Evolutionary conservation across 768 basidiomycete genomes (phyloP), one percentile per base, ranked within the genome.

Genomic region (Russula compacta): DNA sequence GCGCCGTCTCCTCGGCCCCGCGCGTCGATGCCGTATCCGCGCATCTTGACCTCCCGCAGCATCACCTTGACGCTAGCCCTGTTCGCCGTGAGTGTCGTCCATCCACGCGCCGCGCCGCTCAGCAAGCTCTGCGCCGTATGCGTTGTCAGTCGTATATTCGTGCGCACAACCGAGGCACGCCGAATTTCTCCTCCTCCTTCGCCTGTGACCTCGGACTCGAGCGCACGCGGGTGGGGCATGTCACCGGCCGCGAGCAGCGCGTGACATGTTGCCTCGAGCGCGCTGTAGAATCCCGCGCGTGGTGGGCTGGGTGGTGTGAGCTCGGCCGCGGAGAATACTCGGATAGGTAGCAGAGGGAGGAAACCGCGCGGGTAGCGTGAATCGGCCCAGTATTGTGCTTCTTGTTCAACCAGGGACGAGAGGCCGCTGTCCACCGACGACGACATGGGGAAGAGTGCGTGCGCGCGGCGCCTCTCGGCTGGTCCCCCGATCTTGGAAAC

Each of bases 41-140:
- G 61, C 15, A 71, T 68, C 58, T 76, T 80, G 71, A 92, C 79
- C 70, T 87, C 87, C 61, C 83, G 77, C 61, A 92, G 62, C n/a
- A 94, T 76, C 24, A 84, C 84, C 68, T 80, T 84, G 29, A 93
- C 82, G 65, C 91, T 91, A 35, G 85, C 79, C 64, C 82, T 78
- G 66, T 95, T 95, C 9, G 90, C 90, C 4, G 92, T 94, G 51
- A 95, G 74, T n/a, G 89, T 91, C 63, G 92, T 94, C 87, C 88
- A 86, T 0, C 85, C 84, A 32, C 80, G 73, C 42, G 73, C 73
- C 0, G 86, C 82, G 15, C 92, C 92, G 68, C 80, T 81, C 19
- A 84, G 73, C 75, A 93, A 75, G 56, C 86, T 89, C 58, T 82
- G 78, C 9, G 89, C 80, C 0, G 92, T 94, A 70, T 94, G 92